Evolutionary conservation across 2,329 filamentous ascomycete genomes (phyloP).

Genomic region (Chaetomium sp.): DNA sequence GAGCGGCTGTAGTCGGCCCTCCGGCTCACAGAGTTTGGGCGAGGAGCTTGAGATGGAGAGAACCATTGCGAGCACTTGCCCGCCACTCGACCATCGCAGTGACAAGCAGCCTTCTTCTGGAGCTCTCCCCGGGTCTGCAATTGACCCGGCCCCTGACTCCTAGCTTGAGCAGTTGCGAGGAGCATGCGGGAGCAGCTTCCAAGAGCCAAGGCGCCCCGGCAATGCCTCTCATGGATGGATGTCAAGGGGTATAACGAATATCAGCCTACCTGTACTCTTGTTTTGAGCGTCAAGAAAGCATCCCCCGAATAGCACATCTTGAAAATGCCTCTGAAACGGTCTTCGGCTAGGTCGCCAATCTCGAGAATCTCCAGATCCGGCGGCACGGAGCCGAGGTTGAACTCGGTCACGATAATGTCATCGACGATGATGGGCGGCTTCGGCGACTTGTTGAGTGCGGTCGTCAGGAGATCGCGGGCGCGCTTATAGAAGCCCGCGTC

Average conservation of each 20-base stretch:
- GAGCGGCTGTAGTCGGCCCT: neutral
- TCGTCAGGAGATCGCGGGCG: conserved; percentile 90
- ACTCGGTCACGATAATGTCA: conserved; percentile 96
- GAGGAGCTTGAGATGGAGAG: neutral
- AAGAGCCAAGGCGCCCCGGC: neutral
- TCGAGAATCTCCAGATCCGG: conserved; percentile 96
- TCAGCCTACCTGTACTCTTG: conserved; percentile 79
- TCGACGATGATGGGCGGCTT: conserved; percentile 99
- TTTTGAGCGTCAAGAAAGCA: conserved; percentile 92
- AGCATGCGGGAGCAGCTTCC: conserved; percentile 2
- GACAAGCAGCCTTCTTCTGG: neutral
- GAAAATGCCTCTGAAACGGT: conserved; percentile 96
- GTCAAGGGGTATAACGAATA: conserved; percentile 1
- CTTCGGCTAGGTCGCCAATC: conserved; percentile 95
- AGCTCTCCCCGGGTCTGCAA: neutral
- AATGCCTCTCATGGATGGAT: neutral
- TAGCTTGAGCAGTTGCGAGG: neutral
- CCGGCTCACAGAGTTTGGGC: neutral
- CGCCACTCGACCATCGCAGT: neutral
- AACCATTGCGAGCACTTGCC: neutral
- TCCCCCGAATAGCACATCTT: conserved; percentile 99
- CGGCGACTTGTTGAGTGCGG: conserved; percentile 93
- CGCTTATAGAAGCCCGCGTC: conserved; percentile 89
- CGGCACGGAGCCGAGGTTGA: conserved; percentile 93
- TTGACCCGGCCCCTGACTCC: neutral